Evolutionary conservation across 768 basidiomycete genomes (phyloP).

Genomic region (Fomitopsis serialis): DNA sequence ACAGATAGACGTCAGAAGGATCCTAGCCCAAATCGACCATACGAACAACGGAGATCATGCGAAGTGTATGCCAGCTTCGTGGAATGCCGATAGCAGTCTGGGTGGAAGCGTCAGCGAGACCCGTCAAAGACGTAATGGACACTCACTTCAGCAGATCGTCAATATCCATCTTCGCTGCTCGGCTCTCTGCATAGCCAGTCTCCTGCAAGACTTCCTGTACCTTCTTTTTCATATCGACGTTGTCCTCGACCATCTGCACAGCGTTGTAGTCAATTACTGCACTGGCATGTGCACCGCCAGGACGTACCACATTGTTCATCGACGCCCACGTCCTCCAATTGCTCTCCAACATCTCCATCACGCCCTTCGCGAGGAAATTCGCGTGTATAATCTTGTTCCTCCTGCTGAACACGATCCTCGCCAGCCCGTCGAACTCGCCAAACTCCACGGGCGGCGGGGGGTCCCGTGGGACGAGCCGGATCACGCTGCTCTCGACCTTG

Average conservation of each 20-base stretch:
- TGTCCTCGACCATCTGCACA: slow-evolving; percentile 62
- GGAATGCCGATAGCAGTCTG: slow-evolving; percentile 69
- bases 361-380: slow-evolving; percentile 91
- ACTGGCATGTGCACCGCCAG: background rate
- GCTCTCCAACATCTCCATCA: slow-evolving; percentile 88
- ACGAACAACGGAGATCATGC: slow-evolving; percentile 34
- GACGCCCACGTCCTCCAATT: slow-evolving; percentile 94
- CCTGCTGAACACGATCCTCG: slow-evolving; percentile 83
- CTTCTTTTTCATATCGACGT: slow-evolving; percentile 59
- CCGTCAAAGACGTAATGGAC: background rate
- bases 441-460: slow-evolving; percentile 95
- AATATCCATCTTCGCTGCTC: slow-evolving; percentile 91
- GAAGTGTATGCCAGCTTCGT: slow-evolving; percentile 71
- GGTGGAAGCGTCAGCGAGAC: background rate
- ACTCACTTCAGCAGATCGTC: slow-evolving; percentile 86
- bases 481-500: slow-evolving; percentile 88
- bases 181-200: slow-evolving; percentile 66
- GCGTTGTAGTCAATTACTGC: background rate
- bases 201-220: slow-evolving; percentile 72
- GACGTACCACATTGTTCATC: slow-evolving; percentile 64
- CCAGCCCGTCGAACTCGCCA: slow-evolving; percentile 96
- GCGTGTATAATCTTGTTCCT: slow-evolving; percentile 88
- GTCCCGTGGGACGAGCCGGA: slow-evolving; percentile 86
- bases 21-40: no score
- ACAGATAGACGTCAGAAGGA: no score